These are phyloP conservation scores for Setomelanomma holmii DNA, from an alignment of 2,329 filamentous ascomycete species.

Conservation along the genomic window DNA sequence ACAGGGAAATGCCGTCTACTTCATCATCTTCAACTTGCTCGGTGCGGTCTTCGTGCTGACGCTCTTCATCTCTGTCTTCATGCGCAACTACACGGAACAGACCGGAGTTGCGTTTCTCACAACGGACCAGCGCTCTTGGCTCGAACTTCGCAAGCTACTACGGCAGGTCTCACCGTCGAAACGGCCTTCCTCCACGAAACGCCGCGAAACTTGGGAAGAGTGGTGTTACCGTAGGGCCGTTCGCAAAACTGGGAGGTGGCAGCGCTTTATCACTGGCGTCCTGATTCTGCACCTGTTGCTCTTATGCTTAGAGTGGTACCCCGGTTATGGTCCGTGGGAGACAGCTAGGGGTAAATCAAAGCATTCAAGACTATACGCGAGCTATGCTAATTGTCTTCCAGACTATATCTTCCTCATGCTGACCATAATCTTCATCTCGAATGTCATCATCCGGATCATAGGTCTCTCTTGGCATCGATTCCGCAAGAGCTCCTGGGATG, in stretches of 20 bases:
- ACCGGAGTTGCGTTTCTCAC: conserved; percentile 96
- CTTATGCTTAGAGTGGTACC: conserved; percentile 84
- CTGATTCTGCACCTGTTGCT: conserved; percentile 84
- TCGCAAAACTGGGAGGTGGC: conserved; percentile 93
- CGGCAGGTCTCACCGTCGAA: conserved; percentile 95
- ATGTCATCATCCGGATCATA: conserved; percentile 82
- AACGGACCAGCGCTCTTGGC: conserved; percentile 94
- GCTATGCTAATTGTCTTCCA: conserved; percentile 36
- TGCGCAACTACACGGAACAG: conserved; percentile 99
- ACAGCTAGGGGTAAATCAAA: conserved; percentile 62
- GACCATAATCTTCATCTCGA: conserved; percentile 80
- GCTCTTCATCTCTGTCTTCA: conserved; percentile 97
- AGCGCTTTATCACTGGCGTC: conserved; percentile 77
- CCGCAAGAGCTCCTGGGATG: conserved; percentile 90
- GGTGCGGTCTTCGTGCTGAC: conserved; percentile 96
- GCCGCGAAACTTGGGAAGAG: conserved; percentile 76
- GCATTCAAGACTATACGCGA: neutral
- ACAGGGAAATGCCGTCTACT: conserved; percentile 90
- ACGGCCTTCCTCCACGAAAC: conserved; percentile 79
- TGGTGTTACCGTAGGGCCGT: conserved; percentile 96
- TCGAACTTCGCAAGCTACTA: conserved; percentile 90
- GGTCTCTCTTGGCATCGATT: conserved; percentile 94
- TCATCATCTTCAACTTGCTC: conserved; percentile 94
- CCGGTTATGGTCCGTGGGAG: conserved; percentile 76
- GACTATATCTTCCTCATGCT: conserved; percentile 81